Percentiles rank a stretch among this genome's conserved stretches.
These are phyloP conservation scores for Spergularia bocconei DNA, from an alignment of 148 eudicot species.

Conservation along the genomic window DNA sequence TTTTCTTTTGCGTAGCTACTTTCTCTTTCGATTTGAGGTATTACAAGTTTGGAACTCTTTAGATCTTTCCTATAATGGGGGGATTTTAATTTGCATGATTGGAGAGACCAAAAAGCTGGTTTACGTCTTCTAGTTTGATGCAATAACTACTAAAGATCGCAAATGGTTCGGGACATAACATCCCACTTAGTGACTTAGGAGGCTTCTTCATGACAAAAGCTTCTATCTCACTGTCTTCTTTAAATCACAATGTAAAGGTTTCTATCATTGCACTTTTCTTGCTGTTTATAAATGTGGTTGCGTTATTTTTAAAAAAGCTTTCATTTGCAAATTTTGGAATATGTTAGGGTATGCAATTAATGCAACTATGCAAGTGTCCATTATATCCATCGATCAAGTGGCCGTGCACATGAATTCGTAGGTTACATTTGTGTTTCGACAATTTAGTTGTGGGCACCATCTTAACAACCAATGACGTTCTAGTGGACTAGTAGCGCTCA, in stretches of 20 bases:
- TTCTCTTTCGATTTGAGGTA: neutral
- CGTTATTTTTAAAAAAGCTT: neutral
- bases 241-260: neutral
- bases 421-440: no score
- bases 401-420: no score
- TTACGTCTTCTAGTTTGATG: slow-evolving; percentile 10
- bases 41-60: neutral
- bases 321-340: no score
- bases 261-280: slow-evolving; percentile 1
- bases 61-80: neutral
- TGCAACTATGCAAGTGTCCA: no score
- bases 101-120: neutral
- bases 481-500: no score
- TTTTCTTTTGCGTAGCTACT: neutral
- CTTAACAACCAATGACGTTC: no score
- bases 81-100: neutral
- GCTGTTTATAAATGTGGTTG: neutral
- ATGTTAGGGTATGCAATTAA: no score
- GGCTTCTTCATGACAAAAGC: slow-evolving; percentile 3
- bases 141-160: neutral
- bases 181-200: neutral
- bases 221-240: neutral
- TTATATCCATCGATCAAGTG: no score
- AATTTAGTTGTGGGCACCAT: no score
- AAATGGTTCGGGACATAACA: neutral